phyloP scores from a whole-genome alignment of 2,329 filamentous ascomycete genomes.

The Ilyonectria sp. region DNA sequence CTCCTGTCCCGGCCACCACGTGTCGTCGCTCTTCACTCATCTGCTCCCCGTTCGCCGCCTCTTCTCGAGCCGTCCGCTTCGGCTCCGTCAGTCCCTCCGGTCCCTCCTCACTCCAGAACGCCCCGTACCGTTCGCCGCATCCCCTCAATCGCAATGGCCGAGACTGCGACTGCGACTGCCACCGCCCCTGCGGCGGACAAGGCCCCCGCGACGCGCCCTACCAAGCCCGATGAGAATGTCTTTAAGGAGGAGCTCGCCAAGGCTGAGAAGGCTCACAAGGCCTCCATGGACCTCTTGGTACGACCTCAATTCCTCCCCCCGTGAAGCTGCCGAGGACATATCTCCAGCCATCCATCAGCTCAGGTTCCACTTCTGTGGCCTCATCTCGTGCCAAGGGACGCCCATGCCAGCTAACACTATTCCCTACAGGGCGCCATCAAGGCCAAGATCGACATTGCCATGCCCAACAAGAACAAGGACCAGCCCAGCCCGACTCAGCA shows the following conservation, averaged over 20 bases:
- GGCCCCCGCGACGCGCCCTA: constrained; percentile 72
- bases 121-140: constrained; percentile 16
- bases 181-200: constrained; percentile 60
- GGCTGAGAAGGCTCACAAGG: constrained; percentile 89
- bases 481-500: constrained; percentile 85
- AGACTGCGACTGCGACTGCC: constrained; percentile 62
- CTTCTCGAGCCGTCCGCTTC: constrained; percentile 35
- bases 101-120: constrained; percentile 25
- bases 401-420: constrained; percentile 33
- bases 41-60: constrained; percentile 17
- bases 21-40: constrained; percentile 28
- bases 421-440: constrained; percentile 83
- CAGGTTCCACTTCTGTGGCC: constrained; percentile 40
- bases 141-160: constrained; percentile 59
- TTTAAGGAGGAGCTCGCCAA: constrained; percentile 86
- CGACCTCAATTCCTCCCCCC: constrained; percentile 40
- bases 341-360: constrained; percentile 26
- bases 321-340: constrained; percentile 12
- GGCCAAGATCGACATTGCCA: constrained; percentile 87
- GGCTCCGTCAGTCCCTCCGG: constrained; percentile 35
- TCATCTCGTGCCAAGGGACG: constrained; percentile 30
- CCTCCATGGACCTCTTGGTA: constrained; percentile 75
- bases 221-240: constrained; percentile 88
- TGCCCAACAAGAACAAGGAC: constrained; percentile 81
- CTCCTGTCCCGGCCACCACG: constrained; percentile 28